phyloP scores from a whole-genome alignment of 331 rosid species.

The Prunus yedoensis region DNA sequence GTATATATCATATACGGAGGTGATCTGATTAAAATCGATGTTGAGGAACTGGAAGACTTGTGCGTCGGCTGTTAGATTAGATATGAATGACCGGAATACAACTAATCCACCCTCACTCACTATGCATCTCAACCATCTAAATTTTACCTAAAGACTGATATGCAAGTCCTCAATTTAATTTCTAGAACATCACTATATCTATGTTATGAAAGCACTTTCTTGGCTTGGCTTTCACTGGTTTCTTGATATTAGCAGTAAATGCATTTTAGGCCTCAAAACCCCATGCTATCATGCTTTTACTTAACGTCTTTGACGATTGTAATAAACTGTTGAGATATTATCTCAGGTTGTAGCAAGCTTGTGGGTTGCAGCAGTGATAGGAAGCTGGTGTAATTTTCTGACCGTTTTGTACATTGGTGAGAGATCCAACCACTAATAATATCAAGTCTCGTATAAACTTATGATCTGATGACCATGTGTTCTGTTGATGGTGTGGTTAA shows the following conservation, averaged over 20 bases:
- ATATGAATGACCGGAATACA: not conserved
- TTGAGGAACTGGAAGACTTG: not conserved
- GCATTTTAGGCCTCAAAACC: not conserved
- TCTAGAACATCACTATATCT: not conserved
- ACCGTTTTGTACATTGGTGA: conserved; percentile 87
- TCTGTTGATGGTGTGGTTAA: not conserved
- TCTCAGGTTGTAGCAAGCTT: conserved; percentile 61
- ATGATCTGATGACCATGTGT: not conserved
- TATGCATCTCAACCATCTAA: not conserved
- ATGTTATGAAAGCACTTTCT: not conserved
- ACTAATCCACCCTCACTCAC: not conserved
- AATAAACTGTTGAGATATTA: conserved; percentile 19
- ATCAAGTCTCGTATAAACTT: not conserved
- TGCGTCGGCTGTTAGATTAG: not conserved
- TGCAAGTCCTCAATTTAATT: not conserved
- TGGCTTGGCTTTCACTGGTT: not conserved
- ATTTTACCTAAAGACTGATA: not conserved
- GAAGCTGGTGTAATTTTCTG: conserved; percentile 91
- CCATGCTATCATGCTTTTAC: not conserved
- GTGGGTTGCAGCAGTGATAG: conserved; percentile 72
- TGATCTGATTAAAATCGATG: not conserved
- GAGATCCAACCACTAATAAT: conserved; percentile 27
- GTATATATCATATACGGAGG: not conserved
- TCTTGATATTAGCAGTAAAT: not conserved
- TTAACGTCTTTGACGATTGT: conserved; percentile 1